Evolutionary conservation across 805 yeast genomes (phyloP).

Genomic region (Saccharomycopsis olivae): DNA sequence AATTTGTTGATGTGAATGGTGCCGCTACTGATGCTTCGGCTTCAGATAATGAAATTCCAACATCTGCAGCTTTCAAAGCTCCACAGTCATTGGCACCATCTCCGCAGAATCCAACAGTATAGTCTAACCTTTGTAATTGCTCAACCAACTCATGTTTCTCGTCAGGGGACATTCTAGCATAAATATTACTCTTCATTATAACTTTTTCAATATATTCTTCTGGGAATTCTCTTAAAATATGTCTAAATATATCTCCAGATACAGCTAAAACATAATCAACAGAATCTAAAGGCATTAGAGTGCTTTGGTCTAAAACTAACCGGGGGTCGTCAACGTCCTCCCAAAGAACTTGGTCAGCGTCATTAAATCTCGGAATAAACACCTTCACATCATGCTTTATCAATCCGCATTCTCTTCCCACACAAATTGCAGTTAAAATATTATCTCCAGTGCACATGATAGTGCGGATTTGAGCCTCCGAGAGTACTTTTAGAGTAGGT

Average conservation of each 20-base stretch:
- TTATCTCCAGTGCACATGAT: slow-evolving; percentile 98
- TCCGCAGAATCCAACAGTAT: slow-evolving; percentile 95
- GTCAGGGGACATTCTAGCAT: slow-evolving; percentile 98
- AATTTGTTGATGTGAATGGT: slow-evolving; percentile 84
- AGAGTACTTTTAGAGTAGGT: slow-evolving; percentile 46
- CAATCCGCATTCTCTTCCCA: slow-evolving; percentile 74
- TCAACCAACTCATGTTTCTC: slow-evolving; percentile 95
- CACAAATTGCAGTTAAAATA: slow-evolving; percentile 87
- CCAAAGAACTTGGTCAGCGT: slow-evolving; percentile 42
- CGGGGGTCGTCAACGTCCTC: slow-evolving; percentile 54
- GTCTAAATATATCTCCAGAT: slow-evolving; percentile 87
- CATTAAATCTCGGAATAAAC: slow-evolving; percentile 42
- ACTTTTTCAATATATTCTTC: slow-evolving; percentile 40
- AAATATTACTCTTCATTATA: slow-evolving; percentile 63
- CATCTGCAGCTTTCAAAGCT: slow-evolving; percentile 95
- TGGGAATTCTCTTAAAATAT: slow-evolving; percentile 38
- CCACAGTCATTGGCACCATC: slow-evolving; percentile 99
- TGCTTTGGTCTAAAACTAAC: slow-evolving; percentile 48
- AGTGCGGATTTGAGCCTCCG: slow-evolving; percentile 65
- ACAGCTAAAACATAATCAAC: slow-evolving; percentile 63
- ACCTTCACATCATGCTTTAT: slow-evolving; percentile 35
- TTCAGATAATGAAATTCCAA: slow-evolving; percentile 90
- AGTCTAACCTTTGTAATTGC: slow-evolving; percentile 72
- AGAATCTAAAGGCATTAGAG: slow-evolving; percentile 38
- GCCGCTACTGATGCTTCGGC: slow-evolving; percentile 99